These are phyloP conservation scores for Quercus parvula DNA, from an alignment of 306 rosid species.

Conservation along the genomic window DNA sequence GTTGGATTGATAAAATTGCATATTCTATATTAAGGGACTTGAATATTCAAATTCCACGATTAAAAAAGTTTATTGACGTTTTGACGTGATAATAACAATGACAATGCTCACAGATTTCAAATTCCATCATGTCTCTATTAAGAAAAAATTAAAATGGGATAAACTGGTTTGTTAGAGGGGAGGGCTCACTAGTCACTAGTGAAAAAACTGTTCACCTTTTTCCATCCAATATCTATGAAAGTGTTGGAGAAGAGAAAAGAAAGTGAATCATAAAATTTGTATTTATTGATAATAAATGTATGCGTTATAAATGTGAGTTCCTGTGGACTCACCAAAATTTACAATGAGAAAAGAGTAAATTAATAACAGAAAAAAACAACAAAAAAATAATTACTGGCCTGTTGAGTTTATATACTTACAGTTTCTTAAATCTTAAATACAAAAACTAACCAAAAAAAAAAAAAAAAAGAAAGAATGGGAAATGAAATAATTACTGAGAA, in stretches of 20 bases:
- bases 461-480: neutral
- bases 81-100: too few species aligned
- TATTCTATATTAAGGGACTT: too few species aligned
- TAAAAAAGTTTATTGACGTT: too few species aligned
- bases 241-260: neutral
- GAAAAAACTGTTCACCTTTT: neutral
- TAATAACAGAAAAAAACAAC: conserved; percentile 8
- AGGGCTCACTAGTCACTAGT: too few species aligned
- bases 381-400: conserved; percentile 13
- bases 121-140: too few species aligned
- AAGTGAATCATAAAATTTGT: neutral
- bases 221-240: neutral
- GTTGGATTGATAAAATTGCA: too few species aligned
- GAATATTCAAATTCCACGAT: too few species aligned
- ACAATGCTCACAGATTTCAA: too few species aligned
- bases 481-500: conserved; percentile 9
- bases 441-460: neutral
- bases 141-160: too few species aligned
- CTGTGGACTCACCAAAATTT: conserved; percentile 26
- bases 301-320: neutral
- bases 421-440: conserved; percentile 17
- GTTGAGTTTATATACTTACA: conserved; percentile 50
- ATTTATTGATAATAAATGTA: neutral
- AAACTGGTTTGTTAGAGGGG: neutral
- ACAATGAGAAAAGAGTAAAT: conserved; percentile 18